Base-by-base conservation (phyloP, 306 rosid genomes). In the Canavalia gladiata region DNA sequence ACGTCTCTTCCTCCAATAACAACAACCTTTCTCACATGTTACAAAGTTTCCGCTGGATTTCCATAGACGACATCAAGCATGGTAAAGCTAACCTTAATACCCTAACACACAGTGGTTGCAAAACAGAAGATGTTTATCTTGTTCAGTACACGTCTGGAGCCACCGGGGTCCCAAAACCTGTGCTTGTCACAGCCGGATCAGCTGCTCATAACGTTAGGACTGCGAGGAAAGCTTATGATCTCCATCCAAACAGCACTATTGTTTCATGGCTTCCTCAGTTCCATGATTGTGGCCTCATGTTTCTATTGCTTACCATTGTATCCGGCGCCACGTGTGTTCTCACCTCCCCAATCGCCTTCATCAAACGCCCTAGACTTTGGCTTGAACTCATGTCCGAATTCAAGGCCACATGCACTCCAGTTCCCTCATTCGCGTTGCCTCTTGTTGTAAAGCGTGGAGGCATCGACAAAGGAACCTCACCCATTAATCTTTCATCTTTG, bases 241-340 rank as follows among this genome's bases (percentile, higher is more conserved):
- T 94, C 52, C 93, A 94, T 55, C 94, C 94, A 2, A 90, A 86
- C 85, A 81, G 89, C 30, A 73, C 84, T 12, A 86, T 91, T 4
- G 92, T 89, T 8, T 94, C 98, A 0, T 94, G 97, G 98, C 81
- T 94, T 8, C 98, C 98, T 13, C 98, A 94, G 50, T 91, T 90
- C 76, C 97, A 92, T 56, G 97, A 92, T 42, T 91, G 93, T 6
- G 98, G 98, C 52, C 97, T 92, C 29, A 85, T 92, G 97, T 94
- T 94, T 86, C 83, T 92, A 66, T 62, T 92, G 13, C 65, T 92
- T 0, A 94, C 93, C 43, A 55, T 94, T 55, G 90, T 92, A 3
- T 88, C 89, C 0, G 98, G 97, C 0, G 91, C 97, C 1, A 92
- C 97, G 0, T 87, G 91, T 42, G 84, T 91, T 29, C 83, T 94